phyloP scores from a whole-genome alignment of 352 stramenopile species.

The Phytophthora pistaciae region DNA sequence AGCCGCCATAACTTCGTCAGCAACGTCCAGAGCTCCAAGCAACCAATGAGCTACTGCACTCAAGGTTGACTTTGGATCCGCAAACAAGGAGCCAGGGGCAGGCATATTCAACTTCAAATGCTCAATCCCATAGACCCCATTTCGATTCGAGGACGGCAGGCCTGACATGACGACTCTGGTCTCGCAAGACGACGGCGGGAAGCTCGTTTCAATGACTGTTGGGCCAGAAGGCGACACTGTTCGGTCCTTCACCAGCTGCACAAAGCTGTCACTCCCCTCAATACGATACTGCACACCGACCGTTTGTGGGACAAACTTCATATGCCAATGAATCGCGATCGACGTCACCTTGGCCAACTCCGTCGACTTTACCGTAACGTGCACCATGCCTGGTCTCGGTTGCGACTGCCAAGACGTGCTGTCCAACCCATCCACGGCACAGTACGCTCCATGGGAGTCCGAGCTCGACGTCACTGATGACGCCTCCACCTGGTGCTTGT shows the following conservation, averaged over 20 bases:
- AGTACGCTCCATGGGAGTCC: conserved; percentile 49
- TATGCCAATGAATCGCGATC: conserved; percentile 75
- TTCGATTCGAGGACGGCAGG: conserved; percentile 70
- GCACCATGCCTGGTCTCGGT: conserved; percentile 52
- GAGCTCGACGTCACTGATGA: conserved; percentile 65
- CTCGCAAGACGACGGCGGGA: conserved; percentile 56
- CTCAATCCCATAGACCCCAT: conserved; percentile 74
- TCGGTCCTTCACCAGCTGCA: conserved; percentile 46
- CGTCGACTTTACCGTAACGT: conserved; percentile 53
- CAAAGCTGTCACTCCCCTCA: conserved; percentile 46
- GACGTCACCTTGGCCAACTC: conserved; percentile 63
- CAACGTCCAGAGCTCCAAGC: conserved; percentile 49
- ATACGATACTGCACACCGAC: conserved; percentile 68
- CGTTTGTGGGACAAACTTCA: conserved; percentile 66
- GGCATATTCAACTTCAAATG: conserved; percentile 70
- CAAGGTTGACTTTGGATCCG: conserved; percentile 65
- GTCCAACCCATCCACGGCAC: conserved; percentile 64
- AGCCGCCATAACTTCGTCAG: conserved; percentile 61
- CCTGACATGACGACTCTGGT: conserved; percentile 75
- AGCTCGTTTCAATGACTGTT: conserved; percentile 48
- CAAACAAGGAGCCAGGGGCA: conserved; percentile 63
- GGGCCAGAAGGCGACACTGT: conserved; percentile 23
- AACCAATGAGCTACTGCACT: conserved; percentile 76
- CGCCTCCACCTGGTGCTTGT: conserved; percentile 55
- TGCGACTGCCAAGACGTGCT: conserved; percentile 85